These are phyloP conservation scores for Nitzschia sp. DNA, from an alignment of 108 stramenopile genomes.

Conservation along the genomic window DNA sequence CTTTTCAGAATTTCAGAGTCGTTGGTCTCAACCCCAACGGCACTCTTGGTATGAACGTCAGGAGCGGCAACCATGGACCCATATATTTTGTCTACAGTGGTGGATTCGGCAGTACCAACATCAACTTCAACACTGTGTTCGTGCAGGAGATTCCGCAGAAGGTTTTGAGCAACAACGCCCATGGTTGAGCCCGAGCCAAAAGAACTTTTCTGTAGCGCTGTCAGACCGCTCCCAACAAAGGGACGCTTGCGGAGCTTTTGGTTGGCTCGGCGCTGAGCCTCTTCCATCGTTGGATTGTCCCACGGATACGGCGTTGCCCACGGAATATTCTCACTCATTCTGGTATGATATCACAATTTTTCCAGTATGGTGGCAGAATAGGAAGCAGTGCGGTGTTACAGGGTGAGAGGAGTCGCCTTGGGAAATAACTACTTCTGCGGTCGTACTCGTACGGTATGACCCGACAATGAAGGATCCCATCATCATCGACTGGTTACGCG, in stretches of 20 bases:
- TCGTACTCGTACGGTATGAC: no score
- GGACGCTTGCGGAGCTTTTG: conserved; percentile 16
- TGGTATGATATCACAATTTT: background rate
- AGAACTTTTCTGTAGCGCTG: conserved; percentile 18
- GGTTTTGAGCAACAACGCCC: conserved; percentile 8
- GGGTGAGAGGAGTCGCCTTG: no score
- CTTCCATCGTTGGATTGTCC: conserved; percentile 20
- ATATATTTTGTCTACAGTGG: background rate
- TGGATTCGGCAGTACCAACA: background rate
- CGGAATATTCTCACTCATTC: conserved; percentile 27
- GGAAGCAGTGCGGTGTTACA: no score
- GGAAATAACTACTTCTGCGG: no score
- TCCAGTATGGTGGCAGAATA: no score
- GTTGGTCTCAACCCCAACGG: background rate
- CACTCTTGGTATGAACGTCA: background rate
- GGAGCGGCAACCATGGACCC: conserved; percentile 7
- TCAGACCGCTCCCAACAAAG: conserved; percentile 37
- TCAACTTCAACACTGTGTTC: conserved; percentile 15
- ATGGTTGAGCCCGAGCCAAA: conserved; percentile 18
- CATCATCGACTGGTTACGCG: no score
- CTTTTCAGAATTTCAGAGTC: background rate
- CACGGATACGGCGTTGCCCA: conserved; percentile 38
- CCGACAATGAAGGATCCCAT: no score
- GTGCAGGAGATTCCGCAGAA: conserved; percentile 21
- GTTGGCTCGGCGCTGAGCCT: conserved; percentile 7